phyloP scores from a whole-genome alignment of 2,329 filamentous ascomycete genomes.

The Biscogniauxia sp. region DNA sequence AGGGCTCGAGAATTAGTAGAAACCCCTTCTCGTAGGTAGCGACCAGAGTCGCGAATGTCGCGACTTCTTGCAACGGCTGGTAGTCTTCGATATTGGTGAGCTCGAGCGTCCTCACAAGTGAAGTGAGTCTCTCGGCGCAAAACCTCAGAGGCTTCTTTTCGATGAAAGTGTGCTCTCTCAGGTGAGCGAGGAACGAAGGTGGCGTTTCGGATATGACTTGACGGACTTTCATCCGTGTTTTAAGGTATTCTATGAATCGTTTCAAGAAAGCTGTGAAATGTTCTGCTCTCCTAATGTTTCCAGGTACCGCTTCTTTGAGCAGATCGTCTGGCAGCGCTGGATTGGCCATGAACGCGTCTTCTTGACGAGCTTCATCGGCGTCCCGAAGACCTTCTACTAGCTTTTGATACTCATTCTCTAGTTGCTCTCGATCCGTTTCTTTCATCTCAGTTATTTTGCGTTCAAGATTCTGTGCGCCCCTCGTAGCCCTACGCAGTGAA shows the following conservation, averaged over 20 bases:
- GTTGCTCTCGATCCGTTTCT: constrained; percentile 87
- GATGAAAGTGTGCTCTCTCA: constrained; percentile 96
- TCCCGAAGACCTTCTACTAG: constrained; percentile 87
- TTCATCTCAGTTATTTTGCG: constrained; percentile 92
- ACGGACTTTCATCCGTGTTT: constrained; percentile 96
- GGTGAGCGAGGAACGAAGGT: constrained; percentile 85
- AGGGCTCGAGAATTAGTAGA: constrained; percentile 92
- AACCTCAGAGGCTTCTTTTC: constrained; percentile 94
- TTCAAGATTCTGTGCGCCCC: constrained; percentile 88
- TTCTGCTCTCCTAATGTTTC: constrained; percentile 92
- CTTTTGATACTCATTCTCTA: constrained; percentile 94
- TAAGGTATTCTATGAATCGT: constrained; percentile 95
- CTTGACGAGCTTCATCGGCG: constrained; percentile 83
- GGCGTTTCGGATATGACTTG: constrained; percentile 98
- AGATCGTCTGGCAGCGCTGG: constrained; percentile 92
- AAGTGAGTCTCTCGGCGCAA: constrained; percentile 91
- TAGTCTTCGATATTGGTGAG: constrained; percentile 98
- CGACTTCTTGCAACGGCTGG: constrained; percentile 93
- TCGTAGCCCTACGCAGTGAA: constrained; percentile 83
- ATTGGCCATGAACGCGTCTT: constrained; percentile 97
- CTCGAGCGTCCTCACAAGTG: constrained; percentile 89
- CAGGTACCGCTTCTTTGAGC: constrained; percentile 91
- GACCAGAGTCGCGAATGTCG: constrained; percentile 92
- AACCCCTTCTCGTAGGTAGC: constrained; percentile 98
- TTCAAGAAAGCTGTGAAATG: constrained; percentile 95